A percentile compares a stretch with the other conserved stretches of the same genome.
These are phyloP conservation scores for Halenospora varia DNA, from an alignment of 495 filamentous ascomycete species.

Conservation along the genomic window DNA sequence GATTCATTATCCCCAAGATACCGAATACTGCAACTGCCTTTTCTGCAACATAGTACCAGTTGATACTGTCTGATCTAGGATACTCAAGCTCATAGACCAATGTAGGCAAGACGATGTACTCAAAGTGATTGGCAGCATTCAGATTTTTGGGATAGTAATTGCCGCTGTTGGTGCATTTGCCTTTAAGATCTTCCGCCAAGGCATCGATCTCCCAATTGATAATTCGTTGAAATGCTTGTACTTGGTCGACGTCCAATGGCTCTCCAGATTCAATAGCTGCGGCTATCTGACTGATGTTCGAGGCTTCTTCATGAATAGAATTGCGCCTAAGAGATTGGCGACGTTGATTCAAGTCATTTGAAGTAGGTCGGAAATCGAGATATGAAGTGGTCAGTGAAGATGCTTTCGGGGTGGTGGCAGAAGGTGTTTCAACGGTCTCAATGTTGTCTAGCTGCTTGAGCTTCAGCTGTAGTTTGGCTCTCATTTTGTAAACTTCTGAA, in stretches of 20 bases:
- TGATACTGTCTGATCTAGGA: slow-evolving; percentile 61
- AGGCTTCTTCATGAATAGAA: slow-evolving; percentile 29
- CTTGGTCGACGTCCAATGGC: slow-evolving; percentile 55
- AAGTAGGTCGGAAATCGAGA: slow-evolving; percentile 33
- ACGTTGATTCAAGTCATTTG: slow-evolving; percentile 36
- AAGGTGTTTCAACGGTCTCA: slow-evolving; percentile 29
- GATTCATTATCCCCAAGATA: slow-evolving; percentile 59
- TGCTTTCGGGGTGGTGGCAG: slow-evolving; percentile 28
- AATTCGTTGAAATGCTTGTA: slow-evolving; percentile 51
- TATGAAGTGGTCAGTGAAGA: slow-evolving; percentile 34
- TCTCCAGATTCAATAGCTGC: slow-evolving; percentile 49
- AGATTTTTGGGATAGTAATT: slow-evolving; percentile 64
- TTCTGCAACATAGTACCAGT: slow-evolving; percentile 69
- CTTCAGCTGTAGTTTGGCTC: slow-evolving; percentile 36
- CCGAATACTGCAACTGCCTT: slow-evolving; percentile 65
- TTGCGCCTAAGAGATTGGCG: slow-evolving; percentile 35
- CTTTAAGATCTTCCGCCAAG: slow-evolving; percentile 57
- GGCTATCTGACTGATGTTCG: slow-evolving; percentile 49
- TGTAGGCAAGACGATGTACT: slow-evolving; percentile 69
- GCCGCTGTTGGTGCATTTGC: slow-evolving; percentile 39
- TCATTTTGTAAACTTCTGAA: slow-evolving; percentile 51
- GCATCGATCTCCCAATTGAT: slow-evolving; percentile 60
- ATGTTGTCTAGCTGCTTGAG: slow-evolving; percentile 37
- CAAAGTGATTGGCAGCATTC: slow-evolving; percentile 59
- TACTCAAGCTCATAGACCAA: slow-evolving; percentile 76